Evolutionary conservation across 2,329 filamentous ascomycete genomes (phyloP).

Genomic region (Venturiaceae sp.): DNA sequence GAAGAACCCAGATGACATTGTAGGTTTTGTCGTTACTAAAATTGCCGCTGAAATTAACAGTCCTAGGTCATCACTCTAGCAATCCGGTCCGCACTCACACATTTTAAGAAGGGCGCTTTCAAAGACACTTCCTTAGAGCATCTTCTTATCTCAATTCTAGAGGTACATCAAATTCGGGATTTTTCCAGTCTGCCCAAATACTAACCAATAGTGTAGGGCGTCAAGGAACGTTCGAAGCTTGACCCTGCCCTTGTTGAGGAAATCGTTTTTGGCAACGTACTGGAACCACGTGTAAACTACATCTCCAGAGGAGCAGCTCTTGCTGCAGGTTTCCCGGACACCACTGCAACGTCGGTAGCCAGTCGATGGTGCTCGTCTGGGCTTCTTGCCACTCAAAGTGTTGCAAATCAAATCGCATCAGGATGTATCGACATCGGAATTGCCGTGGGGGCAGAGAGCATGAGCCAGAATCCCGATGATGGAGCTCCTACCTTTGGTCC

Average conservation of each 20-base stretch:
- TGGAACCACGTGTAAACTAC: slow-evolving; percentile 64
- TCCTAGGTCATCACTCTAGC: slow-evolving; percentile 4
- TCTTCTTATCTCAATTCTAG: slow-evolving; percentile 1
- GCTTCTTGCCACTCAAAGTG: slow-evolving; percentile 83
- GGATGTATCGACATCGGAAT: slow-evolving; percentile 95
- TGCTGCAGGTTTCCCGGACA: slow-evolving; percentile 82
- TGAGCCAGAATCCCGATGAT: slow-evolving; percentile 64
- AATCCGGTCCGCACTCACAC: slow-evolving; percentile 5
- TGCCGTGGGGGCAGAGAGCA: slow-evolving; percentile 95
- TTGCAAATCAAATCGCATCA: slow-evolving; percentile 80
- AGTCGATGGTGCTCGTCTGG: slow-evolving; percentile 95
- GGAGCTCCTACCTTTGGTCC: slow-evolving; percentile 72
- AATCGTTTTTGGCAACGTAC: slow-evolving; percentile 81
- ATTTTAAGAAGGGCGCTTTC: slow-evolving; percentile 2
- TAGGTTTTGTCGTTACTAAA: background rate
- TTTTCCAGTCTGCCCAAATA: background rate
- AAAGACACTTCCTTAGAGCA: slow-evolving; percentile 3
- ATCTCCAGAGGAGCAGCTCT: slow-evolving; percentile 49
- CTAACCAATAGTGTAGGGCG: background rate
- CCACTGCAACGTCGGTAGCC: slow-evolving; percentile 70
- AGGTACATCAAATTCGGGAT: background rate
- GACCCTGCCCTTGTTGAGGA: slow-evolving; percentile 85
- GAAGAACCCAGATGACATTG: slow-evolving; percentile 8
- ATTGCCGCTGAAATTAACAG: background rate
- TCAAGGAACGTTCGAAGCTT: slow-evolving; percentile 60